A percentile compares a stretch with the other conserved stretches of the same genome.
These are phyloP conservation scores for Abrus precatorius DNA, from an alignment of 306 rosid genomes.

Conservation along the genomic window DNA sequence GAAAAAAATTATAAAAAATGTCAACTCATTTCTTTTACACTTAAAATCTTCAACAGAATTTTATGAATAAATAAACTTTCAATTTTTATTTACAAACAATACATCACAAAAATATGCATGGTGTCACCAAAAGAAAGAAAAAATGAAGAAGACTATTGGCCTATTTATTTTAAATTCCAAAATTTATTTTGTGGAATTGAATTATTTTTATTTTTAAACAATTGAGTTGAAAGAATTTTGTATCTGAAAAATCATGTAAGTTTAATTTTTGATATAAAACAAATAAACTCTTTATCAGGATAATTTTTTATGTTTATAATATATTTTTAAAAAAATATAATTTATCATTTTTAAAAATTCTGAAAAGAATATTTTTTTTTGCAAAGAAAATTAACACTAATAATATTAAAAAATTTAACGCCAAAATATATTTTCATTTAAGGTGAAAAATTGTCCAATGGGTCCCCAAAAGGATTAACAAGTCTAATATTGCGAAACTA, in stretches of 20 bases:
- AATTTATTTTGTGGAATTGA: too few species aligned
- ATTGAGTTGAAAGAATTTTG: too few species aligned
- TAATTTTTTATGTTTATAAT: too few species aligned
- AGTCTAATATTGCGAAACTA: background rate
- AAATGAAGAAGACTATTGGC: background rate
- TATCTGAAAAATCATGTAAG: too few species aligned
- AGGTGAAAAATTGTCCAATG: background rate
- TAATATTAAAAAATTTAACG: background rate
- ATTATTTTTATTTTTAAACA: too few species aligned
- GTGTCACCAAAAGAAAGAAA: background rate
- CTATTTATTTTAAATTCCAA: too few species aligned
- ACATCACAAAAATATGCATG: background rate
- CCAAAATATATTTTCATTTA: background rate
- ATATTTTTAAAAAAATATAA: too few species aligned
- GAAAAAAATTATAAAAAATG: constrained; percentile 18
- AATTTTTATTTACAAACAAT: too few species aligned
- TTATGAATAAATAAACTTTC: too few species aligned
- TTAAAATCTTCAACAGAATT: background rate
- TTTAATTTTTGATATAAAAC: too few species aligned
- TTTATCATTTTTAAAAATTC: background rate
- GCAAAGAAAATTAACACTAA: background rate
- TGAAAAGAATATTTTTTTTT: background rate
- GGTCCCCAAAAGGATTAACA: background rate
- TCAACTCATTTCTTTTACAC: background rate
- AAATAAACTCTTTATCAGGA: too few species aligned